Evolutionary conservation across 768 basidiomycete genomes (phyloP), one percentile per base, ranked within the genome.

Genomic region (Agaricus subrufescens): DNA sequence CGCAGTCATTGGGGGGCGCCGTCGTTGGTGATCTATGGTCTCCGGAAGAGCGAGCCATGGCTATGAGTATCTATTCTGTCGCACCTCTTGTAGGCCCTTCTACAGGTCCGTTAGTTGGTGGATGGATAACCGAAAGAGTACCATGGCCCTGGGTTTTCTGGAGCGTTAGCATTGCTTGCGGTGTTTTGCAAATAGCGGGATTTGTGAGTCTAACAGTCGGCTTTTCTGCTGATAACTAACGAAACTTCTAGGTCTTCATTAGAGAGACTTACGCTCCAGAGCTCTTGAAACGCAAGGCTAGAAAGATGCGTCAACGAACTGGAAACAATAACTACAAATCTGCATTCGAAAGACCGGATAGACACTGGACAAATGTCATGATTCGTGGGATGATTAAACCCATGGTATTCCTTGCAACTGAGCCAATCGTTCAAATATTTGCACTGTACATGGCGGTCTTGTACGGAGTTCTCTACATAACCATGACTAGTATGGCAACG

Each of bases 121-220:
- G 61, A 14, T 78, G 77, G 80, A 76, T 86, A 19, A 78, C 78
- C 0, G 67, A 85, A 46, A 72, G 69, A 12, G 69, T 75, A 0
- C 75, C 75, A 0, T 85, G 83, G 83, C 71, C 77, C 61, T 85
- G 82, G 83, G 80, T 82, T 34, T 86, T 85, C 64, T 82, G 81
- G 76, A 74, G 77, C 6, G 79, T 80, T 12, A 79, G 71, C 49
- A 80, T 84, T 53, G 74, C 71, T 0, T 80, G 79, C 60, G 80
- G 61, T 1, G 46, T 69, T 31, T 59, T 85, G 27, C 82, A 84
- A 58, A 50, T 75, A 11, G 54, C 74, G 10, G 82, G 83, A 25
- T 50, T 83, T 76, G 61, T 74, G 67, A 61, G 81, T 79, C 46
- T 26, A 3, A 26, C 46, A 31, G 9, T 31, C 31, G 9, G 31